Evolutionary conservation across 2,329 filamentous ascomycete genomes (phyloP).

Genomic region (Cercospora brassicicola): DNA sequence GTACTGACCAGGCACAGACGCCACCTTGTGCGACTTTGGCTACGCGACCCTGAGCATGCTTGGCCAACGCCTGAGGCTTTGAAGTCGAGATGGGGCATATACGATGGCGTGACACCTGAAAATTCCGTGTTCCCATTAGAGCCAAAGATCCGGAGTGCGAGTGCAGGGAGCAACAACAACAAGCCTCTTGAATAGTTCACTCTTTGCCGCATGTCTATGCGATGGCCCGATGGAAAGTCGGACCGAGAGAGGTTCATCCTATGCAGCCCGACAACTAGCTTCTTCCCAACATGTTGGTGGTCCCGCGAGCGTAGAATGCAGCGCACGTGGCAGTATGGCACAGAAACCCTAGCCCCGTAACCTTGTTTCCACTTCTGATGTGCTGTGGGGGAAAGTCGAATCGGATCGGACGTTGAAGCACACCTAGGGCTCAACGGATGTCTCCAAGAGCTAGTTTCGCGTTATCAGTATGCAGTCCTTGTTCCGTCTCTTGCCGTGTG

Average conservation of each 20-base stretch:
- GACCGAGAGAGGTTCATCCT: not conserved
- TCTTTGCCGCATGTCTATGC: not conserved
- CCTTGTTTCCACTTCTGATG: not conserved
- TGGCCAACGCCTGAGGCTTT: conserved; percentile 48
- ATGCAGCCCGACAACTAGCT: not conserved
- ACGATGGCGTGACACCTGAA: conserved; percentile 54
- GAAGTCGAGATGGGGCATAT: conserved; percentile 55
- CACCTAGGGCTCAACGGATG: not conserved
- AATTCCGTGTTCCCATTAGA: conserved; percentile 59
- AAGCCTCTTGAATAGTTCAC: conserved; percentile 1
- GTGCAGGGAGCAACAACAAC: conserved; percentile 11
- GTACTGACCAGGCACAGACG: conserved; percentile 28
- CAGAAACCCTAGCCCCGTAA: not conserved
- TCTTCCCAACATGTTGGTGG: not conserved
- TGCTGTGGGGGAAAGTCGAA: not conserved
- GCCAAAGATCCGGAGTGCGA: conserved; percentile 47
- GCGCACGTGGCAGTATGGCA: not conserved
- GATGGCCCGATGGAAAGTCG: not conserved
- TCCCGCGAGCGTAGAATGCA: not conserved
- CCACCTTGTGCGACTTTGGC: conserved; percentile 51
- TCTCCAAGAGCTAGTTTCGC: not conserved
- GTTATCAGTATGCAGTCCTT: not conserved
- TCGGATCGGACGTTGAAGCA: not conserved
- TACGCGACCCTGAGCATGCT: conserved; percentile 49
- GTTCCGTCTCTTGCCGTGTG: not conserved